Base-by-base conservation (phyloP, 2,329 filamentous ascomycete genomes). In the Alternaria metachromatica region DNA sequence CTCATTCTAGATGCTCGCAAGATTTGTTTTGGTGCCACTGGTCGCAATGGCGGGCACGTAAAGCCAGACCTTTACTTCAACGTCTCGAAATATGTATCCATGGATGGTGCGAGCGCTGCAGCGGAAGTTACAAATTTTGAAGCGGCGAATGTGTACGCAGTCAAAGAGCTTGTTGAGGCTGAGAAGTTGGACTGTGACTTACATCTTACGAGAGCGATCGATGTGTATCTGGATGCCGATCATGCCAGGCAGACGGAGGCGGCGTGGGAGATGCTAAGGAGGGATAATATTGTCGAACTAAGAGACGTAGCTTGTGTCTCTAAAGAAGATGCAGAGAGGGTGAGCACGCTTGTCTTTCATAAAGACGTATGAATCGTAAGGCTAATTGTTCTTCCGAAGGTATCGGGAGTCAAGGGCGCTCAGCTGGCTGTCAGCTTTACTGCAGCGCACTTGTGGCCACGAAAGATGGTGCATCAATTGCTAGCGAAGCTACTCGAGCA, bases 11-110 rank as follows among this genome's bases (percentile, higher is more conserved):
- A 87, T 64, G 84, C 85, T 1, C 76, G 86, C 3, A 72, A 80
- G 30, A 67, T 85, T 6, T 85, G 84, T 64, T 82, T 81, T 9
- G 85, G 86, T 13, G 86, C 85, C 6, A 87, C 86, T 13, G 85
- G 83, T 3, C 81, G 86, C 54, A 86, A 86, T 65, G 85, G 85
- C 11, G 85, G 86, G 0, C 84, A 86, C 68, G 81, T 87, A 58
- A 49, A 50, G 26, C 58, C 58, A 8, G 45, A 49, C 15, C 33
- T 41, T 20, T 60, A 60, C 25, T 57, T 57, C 23, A 57, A 57
- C 23, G 43, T 57, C 10, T 46, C 55, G 23, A 57, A 57, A 30
- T 57, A 57, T 46, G 45, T 30, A 20, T 37, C 43, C 7, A 41
- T 41, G 33, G 7, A 41, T n/a, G 33, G 33, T 10, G 33, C 33